Evolutionary conservation across 129 eudicot genomes (phyloP).

Genomic region (Smallanthus sonchifolius): DNA sequence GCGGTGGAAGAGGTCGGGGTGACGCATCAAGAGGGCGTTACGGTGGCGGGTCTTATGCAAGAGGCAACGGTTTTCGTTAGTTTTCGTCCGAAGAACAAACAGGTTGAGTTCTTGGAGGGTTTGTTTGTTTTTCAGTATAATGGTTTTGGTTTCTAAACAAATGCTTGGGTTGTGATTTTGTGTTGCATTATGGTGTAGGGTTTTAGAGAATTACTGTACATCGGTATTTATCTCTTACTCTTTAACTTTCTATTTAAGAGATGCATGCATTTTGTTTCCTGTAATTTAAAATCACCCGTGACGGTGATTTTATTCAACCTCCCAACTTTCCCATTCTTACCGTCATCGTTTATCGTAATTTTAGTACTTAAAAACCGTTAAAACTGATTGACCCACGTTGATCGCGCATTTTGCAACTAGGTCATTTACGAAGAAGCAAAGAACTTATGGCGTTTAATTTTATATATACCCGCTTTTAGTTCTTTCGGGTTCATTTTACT

Average conservation of each 20-base stretch:
- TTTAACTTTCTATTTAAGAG: background rate
- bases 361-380: too few relatives aligned
- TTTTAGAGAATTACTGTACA: conserved; percentile 20
- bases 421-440: too few relatives aligned
- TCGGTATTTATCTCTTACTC: conserved; percentile 24
- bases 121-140: conserved; percentile 3
- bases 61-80: conserved; percentile 60
- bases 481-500: too few relatives aligned
- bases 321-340: background rate
- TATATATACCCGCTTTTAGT: too few relatives aligned
- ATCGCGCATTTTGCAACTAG: too few relatives aligned
- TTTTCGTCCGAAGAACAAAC: background rate
- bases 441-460: too few relatives aligned
- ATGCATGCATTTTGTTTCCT: conserved; percentile 9
- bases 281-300: background rate
- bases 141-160: conserved; percentile 23
- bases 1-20: conserved; percentile 41
- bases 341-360: too few relatives aligned
- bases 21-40: conserved; percentile 54
- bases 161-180: conserved; percentile 17
- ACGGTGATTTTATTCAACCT: background rate
- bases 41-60: conserved; percentile 30
- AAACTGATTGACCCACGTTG: too few relatives aligned
- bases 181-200: conserved; percentile 12
- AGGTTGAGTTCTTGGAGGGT: conserved; percentile 18